phyloP scores from a whole-genome alignment of 2,329 filamentous ascomycete genomes.

The Ramichloridium luteum region DNA sequence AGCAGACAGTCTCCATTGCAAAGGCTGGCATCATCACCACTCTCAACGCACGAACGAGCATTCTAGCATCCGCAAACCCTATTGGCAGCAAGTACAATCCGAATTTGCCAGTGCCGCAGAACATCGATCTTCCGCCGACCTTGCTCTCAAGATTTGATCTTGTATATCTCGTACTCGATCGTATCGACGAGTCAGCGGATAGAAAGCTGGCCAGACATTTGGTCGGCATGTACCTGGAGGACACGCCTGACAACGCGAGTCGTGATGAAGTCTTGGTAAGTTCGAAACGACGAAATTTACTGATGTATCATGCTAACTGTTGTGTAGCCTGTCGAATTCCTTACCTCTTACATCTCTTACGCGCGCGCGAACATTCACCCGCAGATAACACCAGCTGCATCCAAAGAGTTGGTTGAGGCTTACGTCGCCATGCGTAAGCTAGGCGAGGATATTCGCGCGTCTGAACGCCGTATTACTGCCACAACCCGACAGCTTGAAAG shows the following conservation, averaged over 20 bases:
- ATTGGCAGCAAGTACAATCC: conserved; percentile 98
- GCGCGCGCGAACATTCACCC: conserved; percentile 80
- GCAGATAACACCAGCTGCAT: conserved; percentile 64
- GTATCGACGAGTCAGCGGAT: conserved; percentile 80
- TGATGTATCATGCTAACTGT: conserved; percentile 1
- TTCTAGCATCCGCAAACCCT: conserved; percentile 92
- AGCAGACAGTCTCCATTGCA: conserved; percentile 66
- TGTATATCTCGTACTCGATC: conserved; percentile 91
- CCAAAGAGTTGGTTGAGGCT: conserved; percentile 68
- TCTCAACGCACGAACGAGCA: conserved; percentile 86
- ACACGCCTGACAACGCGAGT: conserved; percentile 75
- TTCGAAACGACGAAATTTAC: too few relatives aligned
- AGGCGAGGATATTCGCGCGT: conserved; percentile 56
- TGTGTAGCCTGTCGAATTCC: conserved; percentile 72
- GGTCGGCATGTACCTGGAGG: conserved; percentile 92
- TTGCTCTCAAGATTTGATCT: conserved; percentile 92
- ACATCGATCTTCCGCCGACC: conserved; percentile 93
- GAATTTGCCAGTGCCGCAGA: conserved; percentile 88
- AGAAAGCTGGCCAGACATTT: conserved; percentile 82
- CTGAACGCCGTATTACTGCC: conserved; percentile 92
- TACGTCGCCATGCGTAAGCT: conserved; percentile 95
- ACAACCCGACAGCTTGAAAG: conserved; percentile 94
- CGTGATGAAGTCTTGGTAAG: conserved; percentile 68
- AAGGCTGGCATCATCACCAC: conserved; percentile 76
- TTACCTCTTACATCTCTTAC: conserved; percentile 95